phyloP scores from a whole-genome alignment of 768 basidiomycete species.

The Auriculariales sp. region DNA sequence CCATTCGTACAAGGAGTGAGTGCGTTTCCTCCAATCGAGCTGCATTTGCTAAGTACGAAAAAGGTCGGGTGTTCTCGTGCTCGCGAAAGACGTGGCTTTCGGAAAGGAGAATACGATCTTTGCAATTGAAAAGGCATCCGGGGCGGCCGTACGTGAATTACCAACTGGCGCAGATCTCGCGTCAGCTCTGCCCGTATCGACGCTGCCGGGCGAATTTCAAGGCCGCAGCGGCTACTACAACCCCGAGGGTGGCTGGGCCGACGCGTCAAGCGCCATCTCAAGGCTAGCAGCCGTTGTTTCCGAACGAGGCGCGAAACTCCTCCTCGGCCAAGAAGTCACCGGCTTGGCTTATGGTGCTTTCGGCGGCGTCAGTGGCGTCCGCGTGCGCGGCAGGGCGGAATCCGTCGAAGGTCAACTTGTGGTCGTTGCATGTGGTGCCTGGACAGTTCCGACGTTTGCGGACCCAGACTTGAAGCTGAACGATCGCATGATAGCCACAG shows the following conservation, averaged over 20 bases:
- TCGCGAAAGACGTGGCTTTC: constrained; percentile 24
- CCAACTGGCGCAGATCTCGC: constrained; percentile 25
- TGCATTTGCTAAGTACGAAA: not conserved
- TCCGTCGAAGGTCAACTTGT: constrained; percentile 39
- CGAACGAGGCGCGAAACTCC: constrained; percentile 43
- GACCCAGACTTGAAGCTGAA: constrained; percentile 35
- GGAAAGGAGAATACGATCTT: constrained; percentile 35
- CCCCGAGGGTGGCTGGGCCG: constrained; percentile 70
- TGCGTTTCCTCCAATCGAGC: constrained; percentile 5
- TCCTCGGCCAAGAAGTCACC: constrained; percentile 42
- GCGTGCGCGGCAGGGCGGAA: constrained; percentile 8
- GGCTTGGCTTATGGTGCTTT: constrained; percentile 27
- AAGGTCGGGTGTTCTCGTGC: constrained; percentile 57
- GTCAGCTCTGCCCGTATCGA: constrained; percentile 33
- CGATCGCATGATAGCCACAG: constrained; percentile 55
- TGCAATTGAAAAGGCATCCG: constrained; percentile 46
- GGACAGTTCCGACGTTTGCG: constrained; percentile 67
- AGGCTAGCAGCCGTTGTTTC: constrained; percentile 40
- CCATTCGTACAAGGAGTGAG: constrained; percentile 75
- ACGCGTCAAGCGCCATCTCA: constrained; percentile 52
- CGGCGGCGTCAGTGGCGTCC: constrained; percentile 14
- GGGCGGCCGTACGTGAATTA: constrained; percentile 33
- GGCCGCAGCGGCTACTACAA: constrained; percentile 48
- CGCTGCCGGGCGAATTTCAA: constrained; percentile 9
- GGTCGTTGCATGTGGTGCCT: constrained; percentile 63